phyloP scores from a whole-genome alignment of 2,329 filamentous ascomycete species.

The Pezicula neosporulosa region DNA sequence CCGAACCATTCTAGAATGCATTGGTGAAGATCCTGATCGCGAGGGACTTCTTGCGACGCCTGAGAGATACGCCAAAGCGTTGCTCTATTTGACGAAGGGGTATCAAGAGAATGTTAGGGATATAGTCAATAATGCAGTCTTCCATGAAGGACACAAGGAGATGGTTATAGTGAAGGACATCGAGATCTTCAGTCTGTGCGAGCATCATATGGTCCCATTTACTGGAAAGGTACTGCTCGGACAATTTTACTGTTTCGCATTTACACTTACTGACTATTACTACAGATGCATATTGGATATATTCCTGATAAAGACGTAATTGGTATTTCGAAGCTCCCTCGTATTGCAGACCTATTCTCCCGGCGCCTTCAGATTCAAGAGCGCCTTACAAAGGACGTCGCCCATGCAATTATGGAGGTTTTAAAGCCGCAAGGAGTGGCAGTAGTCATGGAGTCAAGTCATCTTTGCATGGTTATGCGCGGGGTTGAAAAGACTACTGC shows the following conservation, averaged over 20 bases:
- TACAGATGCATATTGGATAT: slow-evolving; percentile 96
- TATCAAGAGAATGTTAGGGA: slow-evolving; percentile 93
- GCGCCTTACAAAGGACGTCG: slow-evolving; percentile 92
- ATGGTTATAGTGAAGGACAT: slow-evolving; percentile 98
- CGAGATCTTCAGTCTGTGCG: slow-evolving; percentile 89
- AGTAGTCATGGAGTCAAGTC: slow-evolving; percentile 95
- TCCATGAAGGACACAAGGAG: slow-evolving; percentile 95
- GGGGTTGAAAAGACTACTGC: slow-evolving; percentile 91
- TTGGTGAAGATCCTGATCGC: slow-evolving; percentile 65
- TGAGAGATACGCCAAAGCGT: slow-evolving; percentile 86
- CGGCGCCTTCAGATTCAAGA: slow-evolving; percentile 94
- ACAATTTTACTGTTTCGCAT: background rate
- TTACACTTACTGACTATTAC: slow-evolving; percentile 7
- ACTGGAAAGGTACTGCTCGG: slow-evolving; percentile 72
- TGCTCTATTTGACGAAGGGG: slow-evolving; percentile 94
- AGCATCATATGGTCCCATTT: slow-evolving; percentile 96
- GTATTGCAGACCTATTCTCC: slow-evolving; percentile 96
- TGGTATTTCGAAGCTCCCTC: slow-evolving; percentile 90
- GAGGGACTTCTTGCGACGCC: slow-evolving; percentile 67
- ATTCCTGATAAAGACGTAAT: slow-evolving; percentile 90
- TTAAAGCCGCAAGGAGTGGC: slow-evolving; percentile 92
- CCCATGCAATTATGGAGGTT: slow-evolving; percentile 88
- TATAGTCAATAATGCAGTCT: slow-evolving; percentile 90
- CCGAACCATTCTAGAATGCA: slow-evolving; percentile 63
- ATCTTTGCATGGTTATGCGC: slow-evolving; percentile 98